These are phyloP conservation scores for Neofusicoccum umdonicola DNA, from an alignment of 2,329 filamentous ascomycete genomes.

Conservation along the genomic window DNA sequence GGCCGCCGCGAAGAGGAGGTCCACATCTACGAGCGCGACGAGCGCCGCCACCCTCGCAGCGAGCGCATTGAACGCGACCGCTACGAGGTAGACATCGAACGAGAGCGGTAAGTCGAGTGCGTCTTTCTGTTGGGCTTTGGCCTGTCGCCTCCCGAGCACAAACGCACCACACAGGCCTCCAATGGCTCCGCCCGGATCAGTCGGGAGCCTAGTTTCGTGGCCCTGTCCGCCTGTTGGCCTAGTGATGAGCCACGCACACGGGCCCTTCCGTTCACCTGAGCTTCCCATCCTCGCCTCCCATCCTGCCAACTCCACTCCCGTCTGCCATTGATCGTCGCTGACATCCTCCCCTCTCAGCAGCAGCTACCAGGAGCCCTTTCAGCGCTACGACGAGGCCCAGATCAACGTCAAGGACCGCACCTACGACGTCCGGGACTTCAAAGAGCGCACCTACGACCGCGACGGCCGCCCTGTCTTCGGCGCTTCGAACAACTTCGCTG, in stretches of 20 bases:
- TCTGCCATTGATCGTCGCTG: constrained; percentile 18
- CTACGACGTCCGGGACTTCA: constrained; percentile 46
- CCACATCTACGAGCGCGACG: constrained; percentile 31
- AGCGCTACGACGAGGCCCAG: constrained; percentile 62
- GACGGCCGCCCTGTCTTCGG: constrained; percentile 48
- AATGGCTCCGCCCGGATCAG: constrained; percentile 4
- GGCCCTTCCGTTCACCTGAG: neutral
- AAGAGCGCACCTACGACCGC: constrained; percentile 50
- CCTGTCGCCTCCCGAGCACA: constrained; percentile 23
- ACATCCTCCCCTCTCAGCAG: constrained; percentile 29
- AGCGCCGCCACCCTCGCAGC: constrained; percentile 1
- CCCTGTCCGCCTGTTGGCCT: constrained; percentile 13
- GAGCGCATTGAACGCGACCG: constrained; percentile 19
- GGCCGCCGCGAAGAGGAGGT: constrained; percentile 28
- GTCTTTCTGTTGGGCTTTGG: neutral
- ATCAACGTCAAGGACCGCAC: constrained; percentile 61
- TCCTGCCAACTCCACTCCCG: neutral
- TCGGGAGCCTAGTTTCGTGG: constrained; percentile 27
- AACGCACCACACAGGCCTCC: constrained; percentile 19
- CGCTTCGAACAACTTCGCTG: constrained; percentile 49
- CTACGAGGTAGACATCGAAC: constrained; percentile 27
- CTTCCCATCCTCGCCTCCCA: neutral
- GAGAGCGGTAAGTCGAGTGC: constrained; percentile 24
- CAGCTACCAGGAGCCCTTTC: constrained; percentile 58
- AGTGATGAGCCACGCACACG: neutral